Percentiles rank a stretch among this genome's conserved stretches.
Conservation (phyloP, 805 yeast species). For the Kregervanrija fluxuum region DNA sequence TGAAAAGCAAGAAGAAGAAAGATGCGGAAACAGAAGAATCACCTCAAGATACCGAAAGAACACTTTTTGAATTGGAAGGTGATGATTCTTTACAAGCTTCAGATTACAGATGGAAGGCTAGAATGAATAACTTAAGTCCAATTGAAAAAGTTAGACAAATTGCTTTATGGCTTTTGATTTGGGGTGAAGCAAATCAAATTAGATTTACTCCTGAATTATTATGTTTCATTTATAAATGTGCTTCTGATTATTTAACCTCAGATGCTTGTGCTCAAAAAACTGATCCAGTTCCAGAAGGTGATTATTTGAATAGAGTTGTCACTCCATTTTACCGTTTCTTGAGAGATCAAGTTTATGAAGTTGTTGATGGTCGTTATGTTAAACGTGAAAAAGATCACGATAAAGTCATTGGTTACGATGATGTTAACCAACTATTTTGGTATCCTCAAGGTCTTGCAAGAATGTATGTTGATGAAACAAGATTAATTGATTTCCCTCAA, state of each 20-base stretch:
- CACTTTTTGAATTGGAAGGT: slow-evolving; percentile 63
- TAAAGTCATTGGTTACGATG: slow-evolving; percentile 87
- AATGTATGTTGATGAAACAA: slow-evolving; percentile 81
- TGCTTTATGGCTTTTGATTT: slow-evolving; percentile 64
- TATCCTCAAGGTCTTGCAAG: slow-evolving; percentile 97
- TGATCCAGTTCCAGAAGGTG: slow-evolving; percentile 84
- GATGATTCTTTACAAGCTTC: slow-evolving; percentile 84
- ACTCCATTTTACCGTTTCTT: slow-evolving; percentile 82
- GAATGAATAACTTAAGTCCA: slow-evolving; percentile 66
- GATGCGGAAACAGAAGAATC: slow-evolving; percentile 61
- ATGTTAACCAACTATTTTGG: slow-evolving; percentile 98
- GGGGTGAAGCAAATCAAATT: slow-evolving; percentile 94
- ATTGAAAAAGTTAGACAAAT: slow-evolving; percentile 74
- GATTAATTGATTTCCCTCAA: slow-evolving; percentile 82
- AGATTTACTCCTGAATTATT: slow-evolving; percentile 88
- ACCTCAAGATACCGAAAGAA: slow-evolving; percentile 53
- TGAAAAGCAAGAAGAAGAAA: slow-evolving; percentile 53
- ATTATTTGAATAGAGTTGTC: slow-evolving; percentile 82
- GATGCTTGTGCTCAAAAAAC: slow-evolving; percentile 86
- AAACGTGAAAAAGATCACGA: slow-evolving; percentile 84
- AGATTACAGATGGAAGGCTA: slow-evolving; percentile 74
- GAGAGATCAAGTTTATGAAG: slow-evolving; percentile 76
- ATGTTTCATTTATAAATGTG: slow-evolving; percentile 93
- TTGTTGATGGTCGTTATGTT: slow-evolving; percentile 72
- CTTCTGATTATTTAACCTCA: slow-evolving; percentile 80